Base-by-base conservation (phyloP, 345 rosid genomes). In the Cardamine occulta region DNA sequence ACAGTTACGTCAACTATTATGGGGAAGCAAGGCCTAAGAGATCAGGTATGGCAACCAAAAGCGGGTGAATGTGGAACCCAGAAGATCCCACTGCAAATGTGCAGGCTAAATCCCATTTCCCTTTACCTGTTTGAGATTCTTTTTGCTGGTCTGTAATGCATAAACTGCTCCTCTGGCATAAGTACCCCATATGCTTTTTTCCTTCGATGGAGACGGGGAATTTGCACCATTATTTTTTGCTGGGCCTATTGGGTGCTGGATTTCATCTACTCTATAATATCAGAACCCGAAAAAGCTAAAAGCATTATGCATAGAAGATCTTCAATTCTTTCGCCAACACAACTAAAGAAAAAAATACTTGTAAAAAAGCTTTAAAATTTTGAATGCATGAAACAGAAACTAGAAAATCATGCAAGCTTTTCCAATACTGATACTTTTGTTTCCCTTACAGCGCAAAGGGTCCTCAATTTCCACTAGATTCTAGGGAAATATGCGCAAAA, bases 141-240 rank as follows among this genome's bases (percentile, higher is more conserved):
- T 77, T 57, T 90, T 90, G 69, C 82, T 83, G 55, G 73, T 85
- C 83, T 85, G 90, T 54, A 94, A 80, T 5, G 97, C 96, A 86
- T 84, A 89, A 60, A 85, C 71, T 1, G 97, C 98, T 75, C 97
- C 97, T 81, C 93, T 87, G 13, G 95, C 96, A 81, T 91, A 94
- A 81, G 82, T 80, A 59, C 97, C 98, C 98, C 98, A 93, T 28
- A 71, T 35, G 74, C 83, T 72, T 56, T 84, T 84, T 74, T 86
- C 90, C 72, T 70, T 60, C 17, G 66, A 45, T 57, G 76, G 64
- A 11, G 74, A 72, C 59, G 82, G 62, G 73, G 74, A 53, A 79
- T 73, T 83, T 66, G 70, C 73, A 32, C 73, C 73, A 51, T 73
- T 81, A 72, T 78, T 81, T 44, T 76, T 78, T 47, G 74, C 56